A percentile compares a stretch with the other conserved stretches of the same genome.
These are phyloP conservation scores for Metschnikowia baotianmanensis DNA, from an alignment of 805 yeast genomes.

Conservation along the genomic window DNA sequence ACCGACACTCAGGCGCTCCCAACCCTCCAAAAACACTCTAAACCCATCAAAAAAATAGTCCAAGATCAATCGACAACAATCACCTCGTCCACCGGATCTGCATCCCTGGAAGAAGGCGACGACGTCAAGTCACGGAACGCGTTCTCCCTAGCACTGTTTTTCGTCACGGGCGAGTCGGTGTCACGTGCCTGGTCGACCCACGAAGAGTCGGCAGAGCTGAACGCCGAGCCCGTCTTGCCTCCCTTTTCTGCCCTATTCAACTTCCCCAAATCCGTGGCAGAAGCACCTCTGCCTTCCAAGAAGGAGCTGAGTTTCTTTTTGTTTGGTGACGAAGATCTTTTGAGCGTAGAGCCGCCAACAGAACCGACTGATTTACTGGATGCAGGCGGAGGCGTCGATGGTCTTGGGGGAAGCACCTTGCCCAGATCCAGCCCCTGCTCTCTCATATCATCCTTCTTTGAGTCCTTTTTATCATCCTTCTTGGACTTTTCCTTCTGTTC, in stretches of 20 bases:
- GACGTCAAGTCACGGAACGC: neutral
- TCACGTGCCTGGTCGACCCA: neutral
- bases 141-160: neutral
- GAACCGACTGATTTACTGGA: slow-evolving; percentile 13
- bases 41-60: neutral
- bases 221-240: neutral
- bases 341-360: slow-evolving; percentile 20
- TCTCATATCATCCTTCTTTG: too few species aligned
- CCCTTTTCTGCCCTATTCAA: neutral
- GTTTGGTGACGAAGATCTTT: slow-evolving; percentile 39
- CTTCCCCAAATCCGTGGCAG: neutral
- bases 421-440: too few species aligned
- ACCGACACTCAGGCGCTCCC: too few species aligned
- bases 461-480: neutral
- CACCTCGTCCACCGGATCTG: slow-evolving; percentile 4
- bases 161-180: neutral
- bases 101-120: too few species aligned
- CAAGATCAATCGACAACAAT: slow-evolving; percentile 1
- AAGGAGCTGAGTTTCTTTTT: slow-evolving; percentile 26
- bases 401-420: too few species aligned
- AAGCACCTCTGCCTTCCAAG: slow-evolving; percentile 1
- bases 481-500: neutral
- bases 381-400: slow-evolving; percentile 19
- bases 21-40: too few species aligned
- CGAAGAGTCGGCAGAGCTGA: slow-evolving; percentile 1